These are phyloP conservation scores for Juglanconis juglandina DNA, from an alignment of 2,329 filamentous ascomycete genomes.

Conservation along the genomic window DNA sequence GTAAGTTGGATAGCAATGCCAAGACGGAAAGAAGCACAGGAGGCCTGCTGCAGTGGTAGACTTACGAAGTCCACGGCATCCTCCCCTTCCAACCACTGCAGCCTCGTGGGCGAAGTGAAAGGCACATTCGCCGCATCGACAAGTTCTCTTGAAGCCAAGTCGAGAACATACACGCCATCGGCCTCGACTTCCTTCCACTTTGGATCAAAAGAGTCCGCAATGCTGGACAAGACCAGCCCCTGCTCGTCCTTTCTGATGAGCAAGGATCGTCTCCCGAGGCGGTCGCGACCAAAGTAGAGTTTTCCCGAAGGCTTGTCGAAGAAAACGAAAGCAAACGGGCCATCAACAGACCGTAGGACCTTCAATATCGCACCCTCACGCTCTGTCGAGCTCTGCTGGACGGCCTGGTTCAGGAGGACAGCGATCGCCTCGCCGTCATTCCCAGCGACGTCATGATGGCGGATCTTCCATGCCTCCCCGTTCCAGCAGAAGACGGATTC, in stretches of 20 bases:
- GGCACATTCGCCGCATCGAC: not conserved
- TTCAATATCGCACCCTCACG: constrained; percentile 40
- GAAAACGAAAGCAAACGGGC: constrained; percentile 88
- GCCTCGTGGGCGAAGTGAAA: constrained; percentile 9
- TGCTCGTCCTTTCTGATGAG: constrained; percentile 51
- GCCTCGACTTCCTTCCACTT: constrained; percentile 80
- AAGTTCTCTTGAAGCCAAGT: constrained; percentile 37
- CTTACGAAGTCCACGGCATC: constrained; percentile 43
- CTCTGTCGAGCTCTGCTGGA: constrained; percentile 20
- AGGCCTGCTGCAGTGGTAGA: constrained; percentile 18
- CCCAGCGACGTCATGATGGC: constrained; percentile 53
- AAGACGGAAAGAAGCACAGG: constrained; percentile 15
- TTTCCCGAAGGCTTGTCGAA: constrained; percentile 60
- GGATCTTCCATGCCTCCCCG: constrained; percentile 86
- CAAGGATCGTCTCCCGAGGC: constrained; percentile 80
- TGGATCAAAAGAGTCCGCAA: constrained; percentile 51
- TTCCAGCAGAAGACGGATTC: constrained; percentile 89
- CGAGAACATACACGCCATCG: constrained; percentile 72
- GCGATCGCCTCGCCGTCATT: constrained; percentile 79
- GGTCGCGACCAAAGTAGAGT: constrained; percentile 82
- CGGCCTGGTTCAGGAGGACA: constrained; percentile 49
- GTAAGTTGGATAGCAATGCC: constrained; percentile 38
- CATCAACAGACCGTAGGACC: constrained; percentile 61
- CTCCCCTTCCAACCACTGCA: constrained; percentile 32
- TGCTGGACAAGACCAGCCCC: constrained; percentile 64